phyloP scores from a whole-genome alignment of 768 basidiomycete species.

The Thelephora ganbajun region DNA sequence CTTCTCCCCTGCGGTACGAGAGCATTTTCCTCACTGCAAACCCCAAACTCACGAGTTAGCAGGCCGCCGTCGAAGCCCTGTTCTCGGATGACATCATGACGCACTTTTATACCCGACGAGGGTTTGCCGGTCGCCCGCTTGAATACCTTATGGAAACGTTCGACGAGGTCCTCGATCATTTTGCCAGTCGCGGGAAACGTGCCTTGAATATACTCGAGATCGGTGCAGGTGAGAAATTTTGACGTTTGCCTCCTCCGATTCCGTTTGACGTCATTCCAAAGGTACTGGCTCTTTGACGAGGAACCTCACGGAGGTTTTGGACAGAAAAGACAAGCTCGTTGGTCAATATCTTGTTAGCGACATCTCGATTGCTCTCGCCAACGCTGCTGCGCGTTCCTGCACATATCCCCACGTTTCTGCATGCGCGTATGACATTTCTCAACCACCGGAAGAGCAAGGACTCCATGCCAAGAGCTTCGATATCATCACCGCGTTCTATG shows the following conservation, averaged over 20 bases:
- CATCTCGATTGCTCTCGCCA: not conserved
- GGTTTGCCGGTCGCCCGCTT: not conserved
- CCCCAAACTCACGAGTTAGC: not conserved
- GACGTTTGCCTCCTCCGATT: not conserved
- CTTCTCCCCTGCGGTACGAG: not conserved
- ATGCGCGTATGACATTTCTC: not conserved
- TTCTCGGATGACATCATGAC: not conserved
- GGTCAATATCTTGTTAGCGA: not conserved
- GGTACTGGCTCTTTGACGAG: not conserved
- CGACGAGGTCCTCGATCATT: not conserved
- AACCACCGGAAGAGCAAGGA: constrained; percentile 3
- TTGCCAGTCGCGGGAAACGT: not conserved
- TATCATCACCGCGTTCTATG: constrained; percentile 9
- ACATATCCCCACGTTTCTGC: not conserved
- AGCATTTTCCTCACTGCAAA: not conserved
- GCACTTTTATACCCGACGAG: not conserved
- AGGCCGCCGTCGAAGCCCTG: not conserved
- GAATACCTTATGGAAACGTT: not conserved
- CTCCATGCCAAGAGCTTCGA: constrained; percentile 7
- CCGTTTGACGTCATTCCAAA: not conserved
- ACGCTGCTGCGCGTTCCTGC: not conserved
- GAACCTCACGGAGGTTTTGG: not conserved
- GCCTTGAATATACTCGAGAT: not conserved
- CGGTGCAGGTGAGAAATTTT: not conserved
- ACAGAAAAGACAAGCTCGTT: not conserved